Evolutionary conservation across 441 rosid species (phyloP).

Genomic region (Omphalea diandra): DNA sequence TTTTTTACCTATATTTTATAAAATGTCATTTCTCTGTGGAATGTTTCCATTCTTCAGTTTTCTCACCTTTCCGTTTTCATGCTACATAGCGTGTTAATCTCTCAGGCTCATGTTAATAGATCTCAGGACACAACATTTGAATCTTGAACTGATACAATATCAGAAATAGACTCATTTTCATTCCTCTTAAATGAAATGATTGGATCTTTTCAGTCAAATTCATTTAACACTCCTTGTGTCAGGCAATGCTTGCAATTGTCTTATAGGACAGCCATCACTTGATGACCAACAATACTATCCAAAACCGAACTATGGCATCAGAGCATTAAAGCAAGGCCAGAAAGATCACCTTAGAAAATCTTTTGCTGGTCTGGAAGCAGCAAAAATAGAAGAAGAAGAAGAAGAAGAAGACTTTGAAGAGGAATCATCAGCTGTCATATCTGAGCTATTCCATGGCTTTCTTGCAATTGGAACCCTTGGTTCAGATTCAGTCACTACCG

Average conservation of each 20-base stretch:
- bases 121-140: no score
- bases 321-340: conserved; percentile 39
- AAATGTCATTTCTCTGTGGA: no score
- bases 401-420: conserved; percentile 49
- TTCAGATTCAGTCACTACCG: conserved; percentile 42
- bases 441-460: conserved; percentile 76
- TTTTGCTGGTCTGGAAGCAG: conserved; percentile 50
- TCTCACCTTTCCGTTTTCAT: no score
- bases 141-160: not conserved
- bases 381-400: conserved; percentile 46
- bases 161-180: not conserved
- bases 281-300: conserved; percentile 56
- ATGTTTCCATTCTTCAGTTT: no score
- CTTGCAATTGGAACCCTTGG: conserved; percentile 84
- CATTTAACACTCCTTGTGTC: conserved; percentile 23
- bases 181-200: conserved; percentile 6
- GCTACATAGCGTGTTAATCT: no score
- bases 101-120: no score
- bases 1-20: no score
- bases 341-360: conserved; percentile 49
- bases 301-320: conserved; percentile 44
- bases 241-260: conserved; percentile 58
- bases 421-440: conserved; percentile 49
- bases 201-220: conserved; percentile 16
- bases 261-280: conserved; percentile 55